phyloP scores from a whole-genome alignment of 257 asterid genomes.

The Solanum infundibuliforme region DNA sequence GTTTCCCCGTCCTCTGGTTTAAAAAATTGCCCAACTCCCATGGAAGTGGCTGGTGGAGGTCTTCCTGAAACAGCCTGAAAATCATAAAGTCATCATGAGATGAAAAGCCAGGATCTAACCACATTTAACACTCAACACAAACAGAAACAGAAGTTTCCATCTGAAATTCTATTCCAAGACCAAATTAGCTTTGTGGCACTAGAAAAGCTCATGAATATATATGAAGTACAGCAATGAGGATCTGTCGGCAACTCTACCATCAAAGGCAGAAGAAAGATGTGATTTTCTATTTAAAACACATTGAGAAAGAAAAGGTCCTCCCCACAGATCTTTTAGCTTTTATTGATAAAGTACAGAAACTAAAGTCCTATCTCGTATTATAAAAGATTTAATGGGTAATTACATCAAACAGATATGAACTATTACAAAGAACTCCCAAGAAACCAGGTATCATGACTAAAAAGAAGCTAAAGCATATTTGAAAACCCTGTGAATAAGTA shows the following conservation, averaged over 20 bases:
- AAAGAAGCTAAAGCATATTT: not conserved
- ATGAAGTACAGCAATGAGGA: not conserved
- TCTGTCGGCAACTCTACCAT: not conserved
- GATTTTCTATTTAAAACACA: not conserved
- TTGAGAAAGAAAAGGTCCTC: not conserved
- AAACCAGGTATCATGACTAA: not conserved
- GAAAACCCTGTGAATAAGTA: conserved; percentile 16
- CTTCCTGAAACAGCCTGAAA: conserved; percentile 85
- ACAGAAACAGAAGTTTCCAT: not conserved
- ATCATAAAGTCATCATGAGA: conserved; percentile 14
- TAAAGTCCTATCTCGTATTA: not conserved
- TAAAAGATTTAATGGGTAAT: not conserved
- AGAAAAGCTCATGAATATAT: not conserved
- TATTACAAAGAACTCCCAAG: not conserved
- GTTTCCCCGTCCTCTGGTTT: conserved; percentile 59
- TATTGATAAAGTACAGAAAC: not conserved
- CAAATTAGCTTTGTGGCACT: not conserved
- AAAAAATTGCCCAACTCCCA: conserved; percentile 98
- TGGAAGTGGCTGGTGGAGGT: conserved; percentile 96
- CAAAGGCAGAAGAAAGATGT: not conserved
- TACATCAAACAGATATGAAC: not conserved
- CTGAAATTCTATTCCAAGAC: not conserved
- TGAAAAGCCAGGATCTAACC: not conserved
- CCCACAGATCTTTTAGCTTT: not conserved
- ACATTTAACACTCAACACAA: not conserved